Evolutionary conservation across 2,329 filamentous ascomycete species (phyloP).

Genomic region (Colletotrichum nymphaeae): DNA sequence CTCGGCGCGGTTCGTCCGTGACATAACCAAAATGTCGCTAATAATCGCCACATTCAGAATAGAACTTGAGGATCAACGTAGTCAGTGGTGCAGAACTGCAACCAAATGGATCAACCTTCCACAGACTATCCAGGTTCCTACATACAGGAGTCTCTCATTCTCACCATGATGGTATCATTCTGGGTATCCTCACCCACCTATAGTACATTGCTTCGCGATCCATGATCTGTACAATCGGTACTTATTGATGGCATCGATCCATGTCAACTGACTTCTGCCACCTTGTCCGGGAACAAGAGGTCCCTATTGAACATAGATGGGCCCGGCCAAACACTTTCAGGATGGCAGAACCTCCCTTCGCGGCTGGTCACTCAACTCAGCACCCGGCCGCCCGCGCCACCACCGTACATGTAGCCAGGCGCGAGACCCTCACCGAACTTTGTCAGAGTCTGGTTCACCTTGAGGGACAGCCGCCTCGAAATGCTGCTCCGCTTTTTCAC

Average conservation of each 20-base stretch:
- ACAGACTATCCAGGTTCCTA: background rate
- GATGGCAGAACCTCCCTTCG: background rate
- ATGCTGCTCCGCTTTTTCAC: background rate
- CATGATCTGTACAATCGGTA: background rate
- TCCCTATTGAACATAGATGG: background rate
- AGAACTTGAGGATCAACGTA: background rate
- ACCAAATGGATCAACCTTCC: background rate
- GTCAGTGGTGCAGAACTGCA: background rate
- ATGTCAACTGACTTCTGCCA: background rate
- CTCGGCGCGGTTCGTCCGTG: background rate
- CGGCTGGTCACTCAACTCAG: background rate
- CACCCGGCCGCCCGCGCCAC: background rate
- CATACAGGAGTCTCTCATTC: background rate
- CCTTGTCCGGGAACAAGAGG: background rate
- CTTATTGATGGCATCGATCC: background rate
- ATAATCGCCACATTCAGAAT: too few species aligned
- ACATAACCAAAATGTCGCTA: too few species aligned
- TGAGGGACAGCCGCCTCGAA: slow-evolving; percentile 11
- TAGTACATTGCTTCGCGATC: background rate
- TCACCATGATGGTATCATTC: background rate
- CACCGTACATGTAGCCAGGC: slow-evolving; percentile 2
- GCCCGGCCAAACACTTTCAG: background rate
- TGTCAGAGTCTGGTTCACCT: slow-evolving; percentile 14
- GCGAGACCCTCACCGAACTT: slow-evolving; percentile 1
- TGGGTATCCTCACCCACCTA: background rate